A percentile compares a stretch with the other conserved stretches of the same genome.
phyloP scores from a whole-genome alignment of 306 rosid genomes.

The Lupinus albus region DNA sequence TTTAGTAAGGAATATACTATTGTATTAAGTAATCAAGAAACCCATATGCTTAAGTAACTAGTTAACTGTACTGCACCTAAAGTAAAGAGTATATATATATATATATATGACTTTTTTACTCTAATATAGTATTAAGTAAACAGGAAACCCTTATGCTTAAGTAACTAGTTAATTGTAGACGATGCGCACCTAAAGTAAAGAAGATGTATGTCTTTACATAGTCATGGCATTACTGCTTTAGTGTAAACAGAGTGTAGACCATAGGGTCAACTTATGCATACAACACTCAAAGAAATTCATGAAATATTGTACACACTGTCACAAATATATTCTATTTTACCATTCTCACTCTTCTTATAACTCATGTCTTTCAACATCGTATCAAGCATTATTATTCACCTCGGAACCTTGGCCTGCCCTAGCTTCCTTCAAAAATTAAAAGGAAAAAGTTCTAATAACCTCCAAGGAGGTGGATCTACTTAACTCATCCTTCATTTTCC shows the following conservation, averaged over 20 bases:
- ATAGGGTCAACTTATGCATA: conserved; percentile 6
- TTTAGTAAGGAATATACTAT: conserved; percentile 7
- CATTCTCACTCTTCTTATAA: not conserved
- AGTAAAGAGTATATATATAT: not conserved
- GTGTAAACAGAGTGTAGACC: conserved; percentile 1
- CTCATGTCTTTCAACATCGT: not conserved
- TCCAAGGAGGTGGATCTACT: not conserved
- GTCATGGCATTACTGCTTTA: conserved; percentile 14
- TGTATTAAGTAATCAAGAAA: conserved; percentile 16
- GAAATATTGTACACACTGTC: not conserved
- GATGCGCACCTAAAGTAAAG: too few relatives aligned
- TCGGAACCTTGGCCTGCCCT: not conserved
- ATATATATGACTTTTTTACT: not conserved
- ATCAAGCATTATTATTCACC: not conserved
- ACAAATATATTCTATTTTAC: not conserved
- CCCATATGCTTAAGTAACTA: not conserved
- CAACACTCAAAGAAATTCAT: conserved; percentile 3
- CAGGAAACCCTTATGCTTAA: not conserved
- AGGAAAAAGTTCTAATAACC: not conserved
- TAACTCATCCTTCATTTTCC: not conserved
- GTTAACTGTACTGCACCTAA: not conserved
- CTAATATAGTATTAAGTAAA: conserved; percentile 19
- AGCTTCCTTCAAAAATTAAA: not conserved
- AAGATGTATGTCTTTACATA: too few relatives aligned
- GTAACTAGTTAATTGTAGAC: too few relatives aligned